Conservation (phyloP, 2,329 filamentous ascomycete genomes). For the Pyrenophora teres region DNA sequence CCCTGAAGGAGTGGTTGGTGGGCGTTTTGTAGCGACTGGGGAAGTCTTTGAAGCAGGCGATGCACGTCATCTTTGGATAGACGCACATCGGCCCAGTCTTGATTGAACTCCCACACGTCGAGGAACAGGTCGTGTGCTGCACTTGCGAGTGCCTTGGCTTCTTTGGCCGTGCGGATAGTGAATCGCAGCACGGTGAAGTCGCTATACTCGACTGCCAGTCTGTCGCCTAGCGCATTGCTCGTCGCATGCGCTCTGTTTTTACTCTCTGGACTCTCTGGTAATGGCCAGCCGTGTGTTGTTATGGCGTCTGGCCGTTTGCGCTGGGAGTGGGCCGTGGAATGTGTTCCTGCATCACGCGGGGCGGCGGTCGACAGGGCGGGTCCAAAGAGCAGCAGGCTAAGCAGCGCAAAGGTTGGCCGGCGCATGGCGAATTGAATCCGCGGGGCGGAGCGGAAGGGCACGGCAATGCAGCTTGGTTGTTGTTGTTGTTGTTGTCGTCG, state of each 20-base stretch:
- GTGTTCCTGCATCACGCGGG: conserved; percentile 32
- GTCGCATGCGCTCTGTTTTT: neutral
- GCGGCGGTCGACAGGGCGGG: conserved; percentile 36
- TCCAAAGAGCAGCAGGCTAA: conserved; percentile 39
- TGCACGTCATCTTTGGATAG: conserved; percentile 76
- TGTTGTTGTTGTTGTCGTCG: neutral
- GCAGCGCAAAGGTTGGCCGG: conserved; percentile 28
- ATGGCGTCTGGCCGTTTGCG: conserved; percentile 45
- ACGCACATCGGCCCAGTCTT: conserved; percentile 82
- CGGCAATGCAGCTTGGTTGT: too few species aligned
- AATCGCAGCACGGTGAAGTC: conserved; percentile 90
- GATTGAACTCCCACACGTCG: conserved; percentile 87
- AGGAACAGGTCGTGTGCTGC: conserved; percentile 77
- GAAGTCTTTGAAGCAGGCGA: conserved; percentile 79
- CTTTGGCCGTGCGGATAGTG: conserved; percentile 70
- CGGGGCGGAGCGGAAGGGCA: too few species aligned
- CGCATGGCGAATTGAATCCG: conserved; percentile 30
- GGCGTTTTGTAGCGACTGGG: conserved; percentile 70
- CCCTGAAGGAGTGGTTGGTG: conserved; percentile 80
- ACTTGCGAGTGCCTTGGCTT: conserved; percentile 72
- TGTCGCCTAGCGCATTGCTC: conserved; percentile 16
- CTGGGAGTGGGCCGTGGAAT: conserved; percentile 19
- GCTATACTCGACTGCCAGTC: conserved; percentile 62
- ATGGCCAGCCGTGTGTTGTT: conserved; percentile 39
- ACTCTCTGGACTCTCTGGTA: conserved; percentile 27